These are phyloP conservation scores for Gyromitra esculenta DNA, from an alignment of 2,329 filamentous ascomycete species.

Conservation along the genomic window DNA sequence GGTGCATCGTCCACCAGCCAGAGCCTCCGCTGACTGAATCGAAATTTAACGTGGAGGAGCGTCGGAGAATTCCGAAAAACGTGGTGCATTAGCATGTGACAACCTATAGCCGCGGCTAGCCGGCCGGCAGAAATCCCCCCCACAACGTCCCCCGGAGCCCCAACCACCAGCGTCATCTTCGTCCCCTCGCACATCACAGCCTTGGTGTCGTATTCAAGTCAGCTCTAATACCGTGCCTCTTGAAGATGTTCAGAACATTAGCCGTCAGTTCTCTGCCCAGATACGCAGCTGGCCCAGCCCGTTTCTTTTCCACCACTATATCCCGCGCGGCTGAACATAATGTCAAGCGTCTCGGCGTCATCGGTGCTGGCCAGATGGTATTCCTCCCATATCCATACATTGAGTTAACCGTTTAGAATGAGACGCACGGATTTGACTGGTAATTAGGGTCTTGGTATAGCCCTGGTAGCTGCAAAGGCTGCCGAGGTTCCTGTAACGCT, in stretches of 20 bases:
- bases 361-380: constrained; percentile 97
- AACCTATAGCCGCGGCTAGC: constrained; percentile 18
- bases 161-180: background rate
- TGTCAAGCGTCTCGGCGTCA: constrained; percentile 87
- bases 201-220: background rate
- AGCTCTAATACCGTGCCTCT: background rate
- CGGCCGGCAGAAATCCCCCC: constrained; percentile 28
- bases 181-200: background rate
- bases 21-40: too few relatives aligned
- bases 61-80: background rate
- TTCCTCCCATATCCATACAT: constrained; percentile 57
- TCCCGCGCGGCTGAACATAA: constrained; percentile 70
- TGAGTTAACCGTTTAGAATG: background rate
- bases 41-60: background rate
- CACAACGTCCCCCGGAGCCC: constrained; percentile 7
- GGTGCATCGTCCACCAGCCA: background rate
- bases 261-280: background rate
- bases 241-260: constrained; percentile 31
- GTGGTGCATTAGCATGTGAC: constrained; percentile 23
- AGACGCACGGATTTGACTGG: constrained; percentile 37
- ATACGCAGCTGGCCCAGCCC: background rate
- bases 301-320: constrained; percentile 38
- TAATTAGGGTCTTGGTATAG: constrained; percentile 87
- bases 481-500: constrained; percentile 85
- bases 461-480: constrained; percentile 87